phyloP scores from a whole-genome alignment of 345 rosid genomes.

The Lepidium africanum region DNA sequence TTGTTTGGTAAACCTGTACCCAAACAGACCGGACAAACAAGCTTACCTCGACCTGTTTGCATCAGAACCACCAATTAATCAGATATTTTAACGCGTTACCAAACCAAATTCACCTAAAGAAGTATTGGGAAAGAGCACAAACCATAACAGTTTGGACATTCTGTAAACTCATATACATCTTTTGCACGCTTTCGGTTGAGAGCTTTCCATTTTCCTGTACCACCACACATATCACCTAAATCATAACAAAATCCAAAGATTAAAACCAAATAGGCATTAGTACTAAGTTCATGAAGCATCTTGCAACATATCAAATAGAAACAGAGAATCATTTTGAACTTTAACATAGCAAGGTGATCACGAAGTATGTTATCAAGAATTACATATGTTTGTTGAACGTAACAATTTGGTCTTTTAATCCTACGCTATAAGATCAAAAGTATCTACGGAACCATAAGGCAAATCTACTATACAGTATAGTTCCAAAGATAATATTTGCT shows the following conservation, averaged over 20 bases:
- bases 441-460: not conserved
- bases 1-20: conserved; percentile 93
- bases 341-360: not conserved
- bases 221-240: conserved; percentile 98
- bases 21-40: conserved; percentile 85
- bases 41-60: conserved; percentile 80
- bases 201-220: conserved; percentile 99
- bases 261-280: not conserved
- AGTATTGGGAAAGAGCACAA: conserved; percentile 6
- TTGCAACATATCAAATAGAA: not conserved
- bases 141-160: conserved; percentile 98
- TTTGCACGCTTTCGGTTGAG: conserved; percentile 91
- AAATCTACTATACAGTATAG: not conserved
- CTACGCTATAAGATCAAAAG: not conserved
- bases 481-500: not conserved
- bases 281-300: not conserved
- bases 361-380: not conserved
- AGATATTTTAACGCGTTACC: not conserved
- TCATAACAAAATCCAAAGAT: not conserved
- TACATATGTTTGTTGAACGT: not conserved
- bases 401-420: not conserved
- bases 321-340: not conserved
- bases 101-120: not conserved
- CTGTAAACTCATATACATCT: conserved; percentile 92
- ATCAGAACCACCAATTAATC: not conserved